These are phyloP conservation scores for Leptographium wingfieldii DNA, from an alignment of 2,329 filamentous ascomycete species.

Conservation along the genomic window DNA sequence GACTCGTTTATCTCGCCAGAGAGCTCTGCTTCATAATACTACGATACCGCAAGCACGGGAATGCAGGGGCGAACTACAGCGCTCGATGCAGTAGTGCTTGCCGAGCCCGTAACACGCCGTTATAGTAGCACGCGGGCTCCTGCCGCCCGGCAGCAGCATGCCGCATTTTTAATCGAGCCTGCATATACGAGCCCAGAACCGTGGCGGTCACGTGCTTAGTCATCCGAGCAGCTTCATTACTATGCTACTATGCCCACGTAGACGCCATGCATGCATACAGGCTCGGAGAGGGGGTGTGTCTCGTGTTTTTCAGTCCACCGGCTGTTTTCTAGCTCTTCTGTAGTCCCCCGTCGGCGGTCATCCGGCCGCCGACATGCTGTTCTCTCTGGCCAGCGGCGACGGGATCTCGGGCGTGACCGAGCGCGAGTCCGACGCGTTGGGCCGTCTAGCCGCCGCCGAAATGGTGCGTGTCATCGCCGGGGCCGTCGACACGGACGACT, in stretches of 20 bases:
- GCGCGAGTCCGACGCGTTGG: conserved; percentile 27
- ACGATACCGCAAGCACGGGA: neutral
- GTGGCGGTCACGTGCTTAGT: too few species aligned
- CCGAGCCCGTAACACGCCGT: neutral
- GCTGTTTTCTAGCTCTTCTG: neutral
- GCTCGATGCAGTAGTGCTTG: neutral
- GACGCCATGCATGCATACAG: too few species aligned
- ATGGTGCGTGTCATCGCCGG: conserved; percentile 17
- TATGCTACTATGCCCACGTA: too few species aligned
- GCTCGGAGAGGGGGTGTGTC: too few species aligned
- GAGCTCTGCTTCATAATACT: too few species aligned
- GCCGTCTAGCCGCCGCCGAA: conserved; percentile 25
- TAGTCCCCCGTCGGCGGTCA: neutral
- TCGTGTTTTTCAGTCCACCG: too few species aligned
- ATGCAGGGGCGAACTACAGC: neutral
- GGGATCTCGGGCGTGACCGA: conserved; percentile 42
- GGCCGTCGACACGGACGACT: conserved; percentile 16
- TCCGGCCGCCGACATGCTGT: conserved; percentile 18
- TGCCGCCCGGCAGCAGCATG: too few species aligned
- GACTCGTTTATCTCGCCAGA: too few species aligned
- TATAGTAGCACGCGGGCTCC: neutral
- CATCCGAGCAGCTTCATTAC: too few species aligned
- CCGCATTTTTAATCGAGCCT: too few species aligned
- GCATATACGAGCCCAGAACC: too few species aligned
- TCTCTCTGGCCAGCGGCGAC: conserved; percentile 39